A percentile compares a stretch with the other conserved stretches of the same genome.
Conservation (phyloP, 768 basidiomycete species). For the Russula ochroleuca region DNA sequence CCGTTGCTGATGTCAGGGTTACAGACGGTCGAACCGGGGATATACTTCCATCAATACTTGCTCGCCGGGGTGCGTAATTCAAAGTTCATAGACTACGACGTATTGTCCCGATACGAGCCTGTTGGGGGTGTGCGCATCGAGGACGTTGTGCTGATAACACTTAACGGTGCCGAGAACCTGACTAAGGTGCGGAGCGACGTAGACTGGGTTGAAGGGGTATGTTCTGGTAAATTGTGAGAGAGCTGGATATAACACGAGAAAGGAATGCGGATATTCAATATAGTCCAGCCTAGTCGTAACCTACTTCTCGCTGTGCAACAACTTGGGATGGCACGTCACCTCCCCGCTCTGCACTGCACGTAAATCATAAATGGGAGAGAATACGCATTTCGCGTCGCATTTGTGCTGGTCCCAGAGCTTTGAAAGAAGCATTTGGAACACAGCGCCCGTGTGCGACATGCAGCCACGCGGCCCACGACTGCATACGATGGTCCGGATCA, state of each 20-base stretch:
- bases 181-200: conserved; percentile 82
- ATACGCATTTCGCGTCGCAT: not conserved
- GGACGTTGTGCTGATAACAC: conserved; percentile 80
- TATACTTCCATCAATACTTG: conserved; percentile 80
- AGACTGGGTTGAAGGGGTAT: conserved; percentile 77
- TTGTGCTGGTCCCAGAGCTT: not conserved
- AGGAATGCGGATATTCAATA: too few species aligned
- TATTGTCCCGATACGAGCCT: conserved; percentile 64
- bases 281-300: too few species aligned
- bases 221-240: conserved; percentile 54
- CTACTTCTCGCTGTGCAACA: not conserved
- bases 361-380: not conserved
- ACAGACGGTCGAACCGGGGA: conserved; percentile 87
- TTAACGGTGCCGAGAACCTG: conserved; percentile 72
- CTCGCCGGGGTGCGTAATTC: conserved; percentile 61
- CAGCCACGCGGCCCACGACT: too few species aligned
- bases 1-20: conserved; percentile 6
- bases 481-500: too few species aligned
- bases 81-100: conserved; percentile 61
- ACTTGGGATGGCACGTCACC: too few species aligned
- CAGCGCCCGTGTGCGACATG: too few species aligned
- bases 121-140: conserved; percentile 95
- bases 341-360: not conserved
- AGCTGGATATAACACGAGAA: too few species aligned
- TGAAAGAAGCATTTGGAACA: too few species aligned